A percentile compares a stretch with the other conserved stretches of the same genome.
Conservation (phyloP, 2,329 filamentous ascomycete species). For the Clathrospora elynae region DNA sequence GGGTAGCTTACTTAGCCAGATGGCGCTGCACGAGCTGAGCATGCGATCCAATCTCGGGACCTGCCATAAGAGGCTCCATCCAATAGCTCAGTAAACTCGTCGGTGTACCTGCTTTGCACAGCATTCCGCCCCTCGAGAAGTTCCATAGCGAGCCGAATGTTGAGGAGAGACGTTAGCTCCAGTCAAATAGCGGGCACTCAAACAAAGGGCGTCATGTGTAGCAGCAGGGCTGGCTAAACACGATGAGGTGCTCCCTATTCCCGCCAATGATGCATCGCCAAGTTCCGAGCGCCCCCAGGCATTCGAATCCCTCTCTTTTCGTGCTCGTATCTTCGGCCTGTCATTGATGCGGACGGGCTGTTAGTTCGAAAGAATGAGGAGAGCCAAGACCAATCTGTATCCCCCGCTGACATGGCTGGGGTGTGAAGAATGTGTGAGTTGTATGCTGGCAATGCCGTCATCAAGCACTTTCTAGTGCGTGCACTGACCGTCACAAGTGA, state of each 20-base stretch:
- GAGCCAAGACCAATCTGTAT: conserved; percentile 31
- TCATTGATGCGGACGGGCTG: conserved; percentile 19
- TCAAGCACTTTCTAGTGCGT: conserved; percentile 4
- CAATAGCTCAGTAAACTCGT: conserved; percentile 15
- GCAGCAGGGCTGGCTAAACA: conserved; percentile 17
- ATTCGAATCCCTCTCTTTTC: not conserved
- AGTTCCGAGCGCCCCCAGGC: not conserved
- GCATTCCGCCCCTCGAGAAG: conserved; percentile 20
- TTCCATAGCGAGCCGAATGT: conserved; percentile 2
- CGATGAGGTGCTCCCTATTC: conserved; percentile 7
- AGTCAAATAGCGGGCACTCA: not conserved
- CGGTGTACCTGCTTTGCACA: conserved; percentile 33
- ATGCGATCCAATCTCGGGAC: conserved; percentile 28
- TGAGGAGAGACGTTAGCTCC: conserved; percentile 1
- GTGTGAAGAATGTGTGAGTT: conserved; percentile 13
- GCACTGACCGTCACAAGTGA: conserved; percentile 8
- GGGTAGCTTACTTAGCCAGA: conserved; percentile 38
- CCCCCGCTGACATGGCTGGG: conserved; percentile 24
- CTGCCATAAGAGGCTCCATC: conserved; percentile 19
- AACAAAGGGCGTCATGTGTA: conserved; percentile 11
- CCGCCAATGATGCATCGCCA: conserved; percentile 22
- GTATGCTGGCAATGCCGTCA: conserved; percentile 25
- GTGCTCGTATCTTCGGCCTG: conserved; percentile 18
- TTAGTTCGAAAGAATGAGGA: conserved; percentile 29
- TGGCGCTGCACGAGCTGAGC: conserved; percentile 30